A percentile compares a stretch with the other conserved stretches of the same genome.
phyloP scores from a whole-genome alignment of 768 basidiomycete species.

The Porphyrellus cyaneotinctus region DNA sequence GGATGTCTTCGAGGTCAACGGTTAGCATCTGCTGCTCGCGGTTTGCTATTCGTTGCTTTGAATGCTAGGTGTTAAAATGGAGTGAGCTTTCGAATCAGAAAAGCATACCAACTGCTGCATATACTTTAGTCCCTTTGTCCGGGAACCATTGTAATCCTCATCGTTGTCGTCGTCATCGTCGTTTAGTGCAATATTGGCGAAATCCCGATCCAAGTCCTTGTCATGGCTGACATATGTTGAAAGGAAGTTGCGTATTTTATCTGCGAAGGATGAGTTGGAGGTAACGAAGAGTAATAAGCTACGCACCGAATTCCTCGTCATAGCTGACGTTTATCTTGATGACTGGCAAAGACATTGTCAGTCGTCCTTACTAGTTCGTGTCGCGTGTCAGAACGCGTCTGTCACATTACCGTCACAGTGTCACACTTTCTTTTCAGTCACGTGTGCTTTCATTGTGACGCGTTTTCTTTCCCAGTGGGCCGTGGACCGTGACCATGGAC shows the following conservation, averaged over 20 bases:
- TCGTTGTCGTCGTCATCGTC: slow-evolving; percentile 44
- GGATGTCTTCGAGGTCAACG: slow-evolving; percentile 86
- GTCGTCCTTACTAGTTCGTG: slow-evolving; percentile 22
- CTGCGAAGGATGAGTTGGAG: slow-evolving; percentile 35
- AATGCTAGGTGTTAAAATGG: slow-evolving; percentile 12
- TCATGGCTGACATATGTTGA: slow-evolving; percentile 60
- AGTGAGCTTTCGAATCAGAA: slow-evolving; percentile 24
- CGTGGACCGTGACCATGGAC: slow-evolving; percentile 1
- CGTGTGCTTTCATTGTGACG: slow-evolving; percentile 2
- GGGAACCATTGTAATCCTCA: slow-evolving; percentile 29
- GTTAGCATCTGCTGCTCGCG: slow-evolving; percentile 86
- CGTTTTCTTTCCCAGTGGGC: no score
- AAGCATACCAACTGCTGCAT: slow-evolving; percentile 72
- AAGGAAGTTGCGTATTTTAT: slow-evolving; percentile 66
- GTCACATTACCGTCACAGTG: slow-evolving; percentile 24
- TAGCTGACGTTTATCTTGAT: slow-evolving; percentile 62
- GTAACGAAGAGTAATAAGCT: not conserved
- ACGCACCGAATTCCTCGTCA: slow-evolving; percentile 64
- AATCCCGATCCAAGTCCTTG: slow-evolving; percentile 61
- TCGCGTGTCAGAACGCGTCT: slow-evolving; percentile 25
- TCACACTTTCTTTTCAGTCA: slow-evolving; percentile 12
- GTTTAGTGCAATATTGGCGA: slow-evolving; percentile 68
- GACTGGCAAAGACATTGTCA: slow-evolving; percentile 69
- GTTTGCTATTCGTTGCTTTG: slow-evolving; percentile 88
- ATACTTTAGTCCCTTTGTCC: slow-evolving; percentile 61